Conservation (phyloP, 1,284 basidiomycete species). For the Baeospora myosura region DNA sequence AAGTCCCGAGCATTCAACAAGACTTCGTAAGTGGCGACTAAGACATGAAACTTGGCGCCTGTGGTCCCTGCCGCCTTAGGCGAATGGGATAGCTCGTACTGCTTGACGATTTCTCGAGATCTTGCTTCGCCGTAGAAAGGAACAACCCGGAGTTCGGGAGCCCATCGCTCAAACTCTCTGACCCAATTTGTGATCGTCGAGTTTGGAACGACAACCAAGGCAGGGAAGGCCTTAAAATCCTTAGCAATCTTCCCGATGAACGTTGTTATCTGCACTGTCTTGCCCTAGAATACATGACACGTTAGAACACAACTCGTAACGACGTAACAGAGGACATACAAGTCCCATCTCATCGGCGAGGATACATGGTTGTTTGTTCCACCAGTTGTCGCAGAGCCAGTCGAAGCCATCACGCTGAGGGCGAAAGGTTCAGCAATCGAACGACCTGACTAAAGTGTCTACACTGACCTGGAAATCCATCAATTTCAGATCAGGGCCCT, state of each 20-base stretch:
- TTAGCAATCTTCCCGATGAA: constrained; percentile 76
- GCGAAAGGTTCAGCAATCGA: constrained; percentile 9
- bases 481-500: constrained; percentile 52
- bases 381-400: constrained; percentile 89
- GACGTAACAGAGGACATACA: constrained; percentile 32
- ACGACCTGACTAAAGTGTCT: neutral
- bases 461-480: constrained; percentile 76
- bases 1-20: constrained; percentile 65
- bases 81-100: constrained; percentile 74
- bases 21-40: constrained; percentile 87
- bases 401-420: constrained; percentile 83
- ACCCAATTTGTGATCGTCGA: constrained; percentile 87
- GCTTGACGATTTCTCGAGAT: constrained; percentile 74
- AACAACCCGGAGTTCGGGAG: constrained; percentile 72
- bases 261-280: constrained; percentile 88
- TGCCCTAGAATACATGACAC: constrained; percentile 49
- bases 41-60: constrained; percentile 72
- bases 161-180: constrained; percentile 90
- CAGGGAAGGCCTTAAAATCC: constrained; percentile 61
- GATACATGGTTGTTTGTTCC: constrained; percentile 81
- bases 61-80: constrained; percentile 31
- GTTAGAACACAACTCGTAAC: constrained; percentile 5
- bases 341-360: constrained; percentile 98
- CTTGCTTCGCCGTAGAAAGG: constrained; percentile 77
- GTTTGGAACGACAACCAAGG: constrained; percentile 90